A percentile compares a stretch with the other conserved stretches of the same genome.
Evolutionary conservation across 2,329 filamentous ascomycete species (phyloP).

Genomic region (Zymoseptoria crescenta): DNA sequence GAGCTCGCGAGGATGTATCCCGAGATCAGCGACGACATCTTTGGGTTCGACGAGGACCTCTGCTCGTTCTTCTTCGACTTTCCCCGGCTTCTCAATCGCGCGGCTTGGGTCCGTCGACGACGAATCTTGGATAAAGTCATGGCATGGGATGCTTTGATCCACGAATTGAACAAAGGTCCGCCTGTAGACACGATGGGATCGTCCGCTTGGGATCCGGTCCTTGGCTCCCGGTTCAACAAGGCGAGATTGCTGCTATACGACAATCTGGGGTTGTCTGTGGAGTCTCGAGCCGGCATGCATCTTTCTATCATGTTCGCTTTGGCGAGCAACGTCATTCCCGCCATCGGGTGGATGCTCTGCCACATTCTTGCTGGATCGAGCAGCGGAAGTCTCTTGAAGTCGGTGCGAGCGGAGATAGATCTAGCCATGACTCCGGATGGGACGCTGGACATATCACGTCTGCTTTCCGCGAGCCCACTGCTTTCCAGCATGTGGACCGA

Average conservation of each 20-base stretch:
- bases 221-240: neutral
- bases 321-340: neutral
- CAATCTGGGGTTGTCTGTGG: neutral
- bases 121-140: neutral
- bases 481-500: neutral
- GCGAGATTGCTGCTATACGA: neutral
- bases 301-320: neutral
- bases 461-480: neutral
- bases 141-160: neutral
- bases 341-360: neutral
- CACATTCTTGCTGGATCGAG: neutral
- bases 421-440: neutral
- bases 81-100: neutral
- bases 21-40: neutral
- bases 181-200: neutral
- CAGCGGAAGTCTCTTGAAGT: neutral
- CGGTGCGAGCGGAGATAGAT: neutral
- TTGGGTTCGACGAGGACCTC: neutral
- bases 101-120: neutral
- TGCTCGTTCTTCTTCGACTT: neutral
- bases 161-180: neutral
- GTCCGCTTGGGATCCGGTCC: neutral
- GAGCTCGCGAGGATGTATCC: neutral
- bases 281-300: neutral
- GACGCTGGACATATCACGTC: neutral